Evolutionary conservation across 2,329 filamentous ascomycete genomes (phyloP), one percentile per base, ranked within the genome.

Genomic region (Sporothrix dimorphospora): DNA sequence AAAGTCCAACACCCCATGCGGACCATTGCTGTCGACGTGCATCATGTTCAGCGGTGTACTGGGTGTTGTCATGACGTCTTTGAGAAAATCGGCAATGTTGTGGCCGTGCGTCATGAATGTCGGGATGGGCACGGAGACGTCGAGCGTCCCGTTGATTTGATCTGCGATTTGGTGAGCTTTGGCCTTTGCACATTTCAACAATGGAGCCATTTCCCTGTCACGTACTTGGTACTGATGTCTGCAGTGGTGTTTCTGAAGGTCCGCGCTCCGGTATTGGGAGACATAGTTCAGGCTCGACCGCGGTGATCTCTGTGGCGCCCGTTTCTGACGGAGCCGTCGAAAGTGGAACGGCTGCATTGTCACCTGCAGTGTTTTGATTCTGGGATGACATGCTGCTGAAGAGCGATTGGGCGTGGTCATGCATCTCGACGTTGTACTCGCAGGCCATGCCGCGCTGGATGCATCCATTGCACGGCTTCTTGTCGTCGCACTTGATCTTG

Each of bases 401-500:
- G 12, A 45, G 34, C 7, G 34, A 40, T 14, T 16, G 34, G 7
- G 34, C 34, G 19, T 51, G 66, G 4, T 72, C 69, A 1, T 69
- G 61, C 14, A 51, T 16, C 19, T 71, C 72, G 8, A 30, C 11
- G n/a, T 27, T 34, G 57, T 70, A 82, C 70, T 83, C 83, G 78
- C 86, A 88, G 16, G 75, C 77, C 69, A 87, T 74, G 57, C 83
- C 83, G 38, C 85, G 82, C 70, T 80, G 83, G 68, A 83, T 79
- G 74, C 86, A 88, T 40, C 86, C 82, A 21, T 82, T 82, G 76
- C 86, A 88, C 42, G 86, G 86, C 78, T 88, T 88, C 27, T 80
- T 77, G 72, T 88, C 86, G 73, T 87, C 85, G 73, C 86, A 88
- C 75, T 87, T 88, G 59, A 88, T 85, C 24, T 86, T 81, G 12